Conservation (phyloP, 2,329 filamentous ascomycete species). For the Fusarium sp. region DNA sequence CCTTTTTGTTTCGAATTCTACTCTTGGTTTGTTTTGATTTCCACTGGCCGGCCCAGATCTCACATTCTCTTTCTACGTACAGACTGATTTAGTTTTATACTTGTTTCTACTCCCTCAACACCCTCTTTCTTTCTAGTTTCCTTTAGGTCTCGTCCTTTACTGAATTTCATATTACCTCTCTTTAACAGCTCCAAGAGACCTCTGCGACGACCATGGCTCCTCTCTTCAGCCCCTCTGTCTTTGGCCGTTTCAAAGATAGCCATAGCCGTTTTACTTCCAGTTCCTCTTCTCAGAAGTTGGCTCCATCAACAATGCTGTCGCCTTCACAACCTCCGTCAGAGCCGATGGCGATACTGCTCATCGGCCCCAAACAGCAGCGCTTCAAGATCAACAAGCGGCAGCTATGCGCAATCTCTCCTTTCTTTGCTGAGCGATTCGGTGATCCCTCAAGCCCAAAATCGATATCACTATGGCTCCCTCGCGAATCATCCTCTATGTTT, state of each 20-base stretch:
- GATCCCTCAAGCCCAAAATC: slow-evolving; percentile 48
- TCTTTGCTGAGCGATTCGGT: slow-evolving; percentile 62
- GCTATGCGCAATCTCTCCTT: slow-evolving; percentile 61
- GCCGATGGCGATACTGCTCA: slow-evolving; percentile 54
- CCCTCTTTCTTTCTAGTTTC: slow-evolving; percentile 30
- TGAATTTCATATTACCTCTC: slow-evolving; percentile 24
- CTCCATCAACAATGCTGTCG: slow-evolving; percentile 37
- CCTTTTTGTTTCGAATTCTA: slow-evolving; percentile 42
- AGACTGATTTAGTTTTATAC: slow-evolving; percentile 25
- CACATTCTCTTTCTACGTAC: slow-evolving; percentile 21
- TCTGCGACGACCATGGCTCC: slow-evolving; percentile 39
- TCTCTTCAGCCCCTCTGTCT: slow-evolving; percentile 42
- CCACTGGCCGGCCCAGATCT: slow-evolving; percentile 44
- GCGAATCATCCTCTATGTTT: slow-evolving; percentile 65
- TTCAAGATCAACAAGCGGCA: slow-evolving; percentile 60
- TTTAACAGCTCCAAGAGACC: slow-evolving; percentile 14
- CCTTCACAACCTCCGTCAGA: slow-evolving; percentile 42
- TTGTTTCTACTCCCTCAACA: slow-evolving; percentile 36
- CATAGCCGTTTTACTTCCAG: slow-evolving; percentile 23
- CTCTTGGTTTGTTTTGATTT: slow-evolving; percentile 35
- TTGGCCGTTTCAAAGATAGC: slow-evolving; percentile 41
- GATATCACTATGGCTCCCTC: slow-evolving; percentile 57
- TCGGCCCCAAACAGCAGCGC: slow-evolving; percentile 57
- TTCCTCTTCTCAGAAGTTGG: slow-evolving; percentile 41
- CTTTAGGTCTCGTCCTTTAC: slow-evolving; percentile 35